Percentiles rank a stretch among this genome's conserved stretches.
phyloP scores from a whole-genome alignment of 768 basidiomycete species.

The Cantharellus anzutake region DNA sequence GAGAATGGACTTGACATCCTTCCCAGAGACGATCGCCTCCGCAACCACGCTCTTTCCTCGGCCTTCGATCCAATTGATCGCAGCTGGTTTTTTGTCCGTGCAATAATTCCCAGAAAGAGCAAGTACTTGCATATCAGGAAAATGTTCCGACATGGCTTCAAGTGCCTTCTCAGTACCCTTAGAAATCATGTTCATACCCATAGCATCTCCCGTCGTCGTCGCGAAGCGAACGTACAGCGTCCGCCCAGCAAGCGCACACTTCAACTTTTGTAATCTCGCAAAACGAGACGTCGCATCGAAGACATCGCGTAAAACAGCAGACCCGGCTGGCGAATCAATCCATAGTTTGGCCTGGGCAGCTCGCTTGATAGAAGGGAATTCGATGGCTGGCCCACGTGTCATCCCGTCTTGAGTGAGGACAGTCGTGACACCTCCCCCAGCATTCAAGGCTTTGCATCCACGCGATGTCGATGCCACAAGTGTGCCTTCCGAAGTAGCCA shows the following conservation, averaged over 20 bases:
- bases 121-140: constrained; percentile 81
- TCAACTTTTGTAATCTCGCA: constrained; percentile 66
- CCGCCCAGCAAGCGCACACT: constrained; percentile 81
- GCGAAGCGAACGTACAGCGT: constrained; percentile 88
- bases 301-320: constrained; percentile 50
- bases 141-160: constrained; percentile 52
- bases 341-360: constrained; percentile 77
- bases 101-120: constrained; percentile 96
- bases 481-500: constrained; percentile 99
- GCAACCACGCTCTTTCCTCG: constrained; percentile 96
- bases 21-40: constrained; percentile 82
- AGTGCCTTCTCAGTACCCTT: constrained; percentile 96
- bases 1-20: constrained; percentile 70
- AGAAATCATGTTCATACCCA: constrained; percentile 99
- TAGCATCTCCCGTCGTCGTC: constrained; percentile 90
- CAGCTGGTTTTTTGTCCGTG: constrained; percentile 98
- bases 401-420: constrained; percentile 85
- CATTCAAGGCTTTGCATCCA: constrained; percentile 94
- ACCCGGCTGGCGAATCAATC: constrained; percentile 72
- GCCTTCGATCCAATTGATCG: constrained; percentile 99
- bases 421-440: constrained; percentile 87
- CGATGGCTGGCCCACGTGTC: constrained; percentile 97
- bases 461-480: constrained; percentile 94
- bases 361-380: constrained; percentile 65
- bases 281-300: constrained; percentile 94